A percentile compares a stretch with the other conserved stretches of the same genome.
Evolutionary conservation across 2,329 filamentous ascomycete species (phyloP).

Genomic region (Curvularia eragrostidis): DNA sequence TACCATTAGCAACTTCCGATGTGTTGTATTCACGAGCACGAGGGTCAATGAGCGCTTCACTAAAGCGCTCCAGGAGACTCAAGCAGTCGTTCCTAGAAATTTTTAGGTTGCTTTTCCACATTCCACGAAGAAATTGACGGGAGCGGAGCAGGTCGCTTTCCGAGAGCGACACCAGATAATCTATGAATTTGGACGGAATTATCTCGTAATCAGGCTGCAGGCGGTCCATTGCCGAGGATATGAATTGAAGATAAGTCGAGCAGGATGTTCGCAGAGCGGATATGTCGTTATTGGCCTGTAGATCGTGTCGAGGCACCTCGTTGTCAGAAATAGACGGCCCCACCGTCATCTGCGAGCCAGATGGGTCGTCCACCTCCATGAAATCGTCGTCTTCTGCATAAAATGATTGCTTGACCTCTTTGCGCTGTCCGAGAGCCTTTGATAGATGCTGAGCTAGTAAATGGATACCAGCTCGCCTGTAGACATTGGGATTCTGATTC

Average conservation of each 20-base stretch:
- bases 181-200: constrained; percentile 39
- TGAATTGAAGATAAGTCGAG: constrained; percentile 37
- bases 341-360: constrained; percentile 66
- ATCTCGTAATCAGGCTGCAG: constrained; percentile 15
- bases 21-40: constrained; percentile 47
- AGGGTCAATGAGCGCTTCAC: constrained; percentile 43
- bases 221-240: constrained; percentile 29
- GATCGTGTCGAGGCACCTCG: constrained; percentile 57
- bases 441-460: constrained; percentile 42
- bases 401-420: constrained; percentile 42
- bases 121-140: constrained; percentile 36
- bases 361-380: constrained; percentile 72
- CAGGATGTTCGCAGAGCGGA: constrained; percentile 41
- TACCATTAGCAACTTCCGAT: constrained; percentile 48
- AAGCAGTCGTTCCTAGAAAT: constrained; percentile 36
- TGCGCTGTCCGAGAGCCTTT: constrained; percentile 38
- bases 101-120: constrained; percentile 33
- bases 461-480: constrained; percentile 43
- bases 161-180: constrained; percentile 34
- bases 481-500: constrained; percentile 22
- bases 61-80: constrained; percentile 39
- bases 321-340: constrained; percentile 45
- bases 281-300: constrained; percentile 36
- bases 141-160: constrained; percentile 43
- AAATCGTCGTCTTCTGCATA: constrained; percentile 55